Evolutionary conservation across 441 rosid genomes (phyloP).

Genomic region (Theobroma grandiflorum): DNA sequence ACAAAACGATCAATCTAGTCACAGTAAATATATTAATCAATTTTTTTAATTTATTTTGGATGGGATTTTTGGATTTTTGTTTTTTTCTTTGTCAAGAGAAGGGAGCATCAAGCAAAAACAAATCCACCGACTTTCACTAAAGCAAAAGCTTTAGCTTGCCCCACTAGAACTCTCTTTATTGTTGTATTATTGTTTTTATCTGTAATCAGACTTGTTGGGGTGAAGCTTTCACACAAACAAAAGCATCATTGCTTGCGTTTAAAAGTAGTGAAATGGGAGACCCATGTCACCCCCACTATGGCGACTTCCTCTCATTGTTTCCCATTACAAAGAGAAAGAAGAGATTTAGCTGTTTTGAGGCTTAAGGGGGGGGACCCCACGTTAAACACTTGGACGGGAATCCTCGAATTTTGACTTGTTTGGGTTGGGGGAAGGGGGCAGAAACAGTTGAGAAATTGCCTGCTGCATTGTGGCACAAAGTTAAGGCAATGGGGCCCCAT

Average conservation of each 20-base stretch:
- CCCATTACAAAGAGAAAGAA: background rate
- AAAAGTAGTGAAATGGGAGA: conserved; percentile 33
- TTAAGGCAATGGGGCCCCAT: conserved; percentile 45
- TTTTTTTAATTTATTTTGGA: background rate
- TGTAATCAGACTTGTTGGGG: conserved; percentile 15
- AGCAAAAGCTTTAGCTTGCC: conserved; percentile 38
- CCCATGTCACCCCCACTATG: conserved; percentile 39
- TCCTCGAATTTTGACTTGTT: conserved; percentile 33
- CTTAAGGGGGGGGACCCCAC: background rate
- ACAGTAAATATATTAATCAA: background rate
- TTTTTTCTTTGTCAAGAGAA: background rate
- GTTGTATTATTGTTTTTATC: background rate
- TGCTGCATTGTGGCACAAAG: conserved; percentile 47
- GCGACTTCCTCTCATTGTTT: background rate
- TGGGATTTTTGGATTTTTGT: background rate
- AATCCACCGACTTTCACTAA: conserved; percentile 44
- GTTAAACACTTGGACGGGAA: background rate
- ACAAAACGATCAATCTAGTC: conserved; percentile 10
- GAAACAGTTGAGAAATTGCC: conserved; percentile 39
- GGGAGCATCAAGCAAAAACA: conserved; percentile 8
- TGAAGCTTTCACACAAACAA: conserved; percentile 19
- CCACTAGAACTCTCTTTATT: conserved; percentile 41
- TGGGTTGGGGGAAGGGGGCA: background rate
- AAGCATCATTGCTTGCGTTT: conserved; percentile 54
- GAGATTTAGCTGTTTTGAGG: background rate